phyloP scores from a whole-genome alignment of 169 alveolate genomes.

The Perkinsus chesapeaki region DNA sequence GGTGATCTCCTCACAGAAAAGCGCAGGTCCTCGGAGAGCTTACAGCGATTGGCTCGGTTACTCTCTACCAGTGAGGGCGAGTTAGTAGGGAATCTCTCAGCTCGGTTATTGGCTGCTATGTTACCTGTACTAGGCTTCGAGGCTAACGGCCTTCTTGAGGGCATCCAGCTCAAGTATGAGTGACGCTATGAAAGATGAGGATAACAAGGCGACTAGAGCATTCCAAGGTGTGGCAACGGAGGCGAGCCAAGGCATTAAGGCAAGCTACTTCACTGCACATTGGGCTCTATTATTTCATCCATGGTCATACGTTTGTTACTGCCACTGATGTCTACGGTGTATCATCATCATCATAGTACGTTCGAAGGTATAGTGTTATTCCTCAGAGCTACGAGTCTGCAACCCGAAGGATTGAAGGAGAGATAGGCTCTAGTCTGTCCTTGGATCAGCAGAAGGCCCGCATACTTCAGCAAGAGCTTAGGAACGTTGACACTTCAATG shows the following conservation, averaged over 20 bases:
- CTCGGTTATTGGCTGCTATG: neutral
- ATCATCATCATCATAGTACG: too few relatives aligned
- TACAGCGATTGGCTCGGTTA: neutral
- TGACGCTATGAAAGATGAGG: neutral
- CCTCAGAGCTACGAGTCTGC: neutral
- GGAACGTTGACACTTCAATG: neutral
- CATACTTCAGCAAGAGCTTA: neutral
- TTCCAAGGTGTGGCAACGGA: neutral
- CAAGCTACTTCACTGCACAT: too few relatives aligned
- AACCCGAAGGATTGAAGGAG: neutral
- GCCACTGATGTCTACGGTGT: neutral
- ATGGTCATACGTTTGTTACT: too few relatives aligned
- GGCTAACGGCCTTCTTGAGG: neutral
- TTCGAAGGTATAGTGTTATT: too few relatives aligned
- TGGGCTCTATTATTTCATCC: too few relatives aligned
- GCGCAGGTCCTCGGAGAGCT: neutral
- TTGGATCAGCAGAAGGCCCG: neutral
- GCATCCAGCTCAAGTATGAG: neutral
- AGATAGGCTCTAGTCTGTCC: neutral
- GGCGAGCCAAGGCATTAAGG: neutral
- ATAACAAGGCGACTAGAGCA: neutral
- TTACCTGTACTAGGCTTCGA: neutral
- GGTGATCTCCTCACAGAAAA: neutral
- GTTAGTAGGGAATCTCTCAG: neutral
- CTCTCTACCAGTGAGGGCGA: neutral